Conservation (phyloP, 352 stramenopile species). For the Phytopythium montanum region DNA sequence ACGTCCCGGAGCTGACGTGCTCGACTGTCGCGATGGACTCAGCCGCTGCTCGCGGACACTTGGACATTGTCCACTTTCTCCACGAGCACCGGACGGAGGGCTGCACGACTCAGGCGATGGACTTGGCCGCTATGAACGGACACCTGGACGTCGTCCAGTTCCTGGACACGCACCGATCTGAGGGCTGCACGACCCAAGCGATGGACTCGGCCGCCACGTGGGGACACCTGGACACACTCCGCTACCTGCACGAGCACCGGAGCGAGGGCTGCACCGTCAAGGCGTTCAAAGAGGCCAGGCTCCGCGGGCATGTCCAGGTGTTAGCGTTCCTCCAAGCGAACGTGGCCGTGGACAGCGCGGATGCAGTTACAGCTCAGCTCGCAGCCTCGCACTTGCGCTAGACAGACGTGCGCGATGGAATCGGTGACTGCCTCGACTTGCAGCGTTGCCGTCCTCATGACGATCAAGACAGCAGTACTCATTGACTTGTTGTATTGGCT, state of each 20-base stretch:
- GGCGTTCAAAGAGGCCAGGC: constrained; percentile 42
- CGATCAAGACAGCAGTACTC: neutral
- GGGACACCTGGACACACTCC: constrained; percentile 37
- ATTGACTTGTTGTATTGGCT: too few relatives aligned
- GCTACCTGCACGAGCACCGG: constrained; percentile 50
- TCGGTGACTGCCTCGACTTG: neutral
- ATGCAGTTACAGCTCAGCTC: constrained; percentile 15
- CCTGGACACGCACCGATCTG: constrained; percentile 20
- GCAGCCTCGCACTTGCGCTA: constrained; percentile 39
- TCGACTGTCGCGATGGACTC: constrained; percentile 26
- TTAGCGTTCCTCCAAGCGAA: constrained; percentile 42
- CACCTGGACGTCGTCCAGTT: constrained; percentile 26
- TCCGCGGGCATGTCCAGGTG: constrained; percentile 35
- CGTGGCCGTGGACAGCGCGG: constrained; percentile 18
- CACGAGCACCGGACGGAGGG: constrained; percentile 24
- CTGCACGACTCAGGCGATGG: constrained; percentile 24
- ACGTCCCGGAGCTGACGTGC: constrained; percentile 22
- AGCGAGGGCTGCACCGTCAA: constrained; percentile 43
- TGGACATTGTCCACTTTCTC: constrained; percentile 24
- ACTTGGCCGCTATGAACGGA: constrained; percentile 23
- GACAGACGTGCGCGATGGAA: constrained; percentile 16
- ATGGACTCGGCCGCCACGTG: constrained; percentile 53
- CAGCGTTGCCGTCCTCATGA: neutral
- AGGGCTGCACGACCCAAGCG: constrained; percentile 45
- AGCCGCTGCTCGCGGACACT: constrained; percentile 19